Evolutionary conservation across 1,139 yeast species (phyloP).

Genomic region (Lodderomyces oxycetoniae): DNA sequence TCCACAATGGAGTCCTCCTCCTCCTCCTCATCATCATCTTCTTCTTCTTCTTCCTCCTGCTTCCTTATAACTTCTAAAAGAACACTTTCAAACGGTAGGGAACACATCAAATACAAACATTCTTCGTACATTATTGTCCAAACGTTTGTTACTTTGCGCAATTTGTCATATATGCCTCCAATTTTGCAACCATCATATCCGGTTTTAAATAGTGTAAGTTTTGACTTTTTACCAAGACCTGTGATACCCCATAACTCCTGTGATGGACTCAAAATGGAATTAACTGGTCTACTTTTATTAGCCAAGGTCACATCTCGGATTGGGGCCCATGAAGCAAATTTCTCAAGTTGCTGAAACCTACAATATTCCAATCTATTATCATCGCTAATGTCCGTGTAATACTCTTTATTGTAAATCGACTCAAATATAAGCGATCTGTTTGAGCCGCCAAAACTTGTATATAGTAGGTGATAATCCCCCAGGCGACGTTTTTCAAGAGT

Average conservation of each 20-base stretch:
- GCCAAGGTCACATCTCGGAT: conserved; percentile 38
- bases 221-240: conserved; percentile 37
- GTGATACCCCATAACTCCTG: conserved; percentile 48
- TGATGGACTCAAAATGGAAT: conserved; percentile 17
- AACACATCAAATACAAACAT: conserved; percentile 27
- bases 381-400: conserved; percentile 14
- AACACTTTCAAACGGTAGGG: conserved; percentile 36
- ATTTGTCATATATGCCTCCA: conserved; percentile 19
- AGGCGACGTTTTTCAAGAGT: conserved; percentile 19
- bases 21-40: conserved; percentile 15
- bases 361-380: conserved; percentile 13
- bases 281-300: conserved; percentile 21
- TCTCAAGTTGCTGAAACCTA: conserved; percentile 15
- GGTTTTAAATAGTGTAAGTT: conserved; percentile 33
- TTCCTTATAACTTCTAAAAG: conserved; percentile 33
- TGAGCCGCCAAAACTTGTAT: conserved; percentile 34
- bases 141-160: conserved; percentile 25
- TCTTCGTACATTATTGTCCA: conserved; percentile 16
- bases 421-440: conserved; percentile 25
- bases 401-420: conserved; percentile 12
- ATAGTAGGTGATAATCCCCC: conserved; percentile 23
- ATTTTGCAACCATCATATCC: conserved; percentile 33
- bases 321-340: conserved; percentile 49
- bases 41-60: conserved; percentile 16
- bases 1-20: conserved; percentile 21